Base-by-base conservation (phyloP, 495 filamentous ascomycete species). In the Margaritispora aquatica region DNA sequence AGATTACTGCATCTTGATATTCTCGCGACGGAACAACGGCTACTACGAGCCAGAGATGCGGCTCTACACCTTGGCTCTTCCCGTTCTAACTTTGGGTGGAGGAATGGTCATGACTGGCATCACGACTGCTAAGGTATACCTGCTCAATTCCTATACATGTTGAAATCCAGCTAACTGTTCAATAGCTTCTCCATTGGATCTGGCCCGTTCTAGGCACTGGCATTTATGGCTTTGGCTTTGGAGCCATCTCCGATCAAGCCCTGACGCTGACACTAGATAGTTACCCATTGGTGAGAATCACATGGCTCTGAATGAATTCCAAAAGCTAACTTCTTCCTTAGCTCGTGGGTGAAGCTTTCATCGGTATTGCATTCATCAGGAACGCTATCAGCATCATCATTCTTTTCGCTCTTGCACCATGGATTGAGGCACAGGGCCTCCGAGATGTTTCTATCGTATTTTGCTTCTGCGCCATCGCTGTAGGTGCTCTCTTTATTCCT, bases 291-390 rank as follows among this genome's bases (percentile, higher is more conserved):
- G n/a, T n/a, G n/a, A n/a, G n/a, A n/a, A n/a, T n/a, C n/a, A n/a
- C n/a, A n/a, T n/a, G n/a, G n/a, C n/a, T n/a, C n/a, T n/a, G 29
- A 34, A 34, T 7, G 29, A 34, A 15, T 7, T 7, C 29, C 15
- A 15, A 34, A 15, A 34, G 29, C 29, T 34, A 34, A 34, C 29
- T 7, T 34, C 5, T 34, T 34, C 34, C n/a, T 5, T 38, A 73
- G 70, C 64, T 73, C 5, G 62, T 73, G 26, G 68, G 70, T 22
- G 70, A 70, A 55, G 66, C 70, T 20, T 41, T 73, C 5, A 65
- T 73, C 1, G 70, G 66, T 0, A 66, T 73, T 0, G 65, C 69
- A 11, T 70, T 73, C 29, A 64, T 70, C 63, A 59, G 70, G 4
- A 73, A 73, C 21, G 69, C 66, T 26, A 57, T 72, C 21, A 65